Percentiles rank a stretch among this genome's conserved stretches.
Evolutionary conservation across 2,329 filamentous ascomycete species (phyloP).

Genomic region (Talaromyces sp.): DNA sequence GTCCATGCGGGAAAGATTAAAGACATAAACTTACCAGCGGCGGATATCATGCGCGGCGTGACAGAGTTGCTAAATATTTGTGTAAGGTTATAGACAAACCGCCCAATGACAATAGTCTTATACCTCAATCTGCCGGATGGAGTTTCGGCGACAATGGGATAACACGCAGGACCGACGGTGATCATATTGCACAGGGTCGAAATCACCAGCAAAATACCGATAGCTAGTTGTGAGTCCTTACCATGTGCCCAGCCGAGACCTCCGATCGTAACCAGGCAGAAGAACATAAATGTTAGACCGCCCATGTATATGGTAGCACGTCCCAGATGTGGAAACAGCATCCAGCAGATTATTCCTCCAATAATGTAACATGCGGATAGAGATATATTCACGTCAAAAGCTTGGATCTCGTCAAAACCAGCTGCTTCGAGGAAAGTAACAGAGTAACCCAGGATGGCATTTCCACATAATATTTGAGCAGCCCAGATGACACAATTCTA

Average conservation of each 20-base stretch:
- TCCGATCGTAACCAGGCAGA: constrained; percentile 30
- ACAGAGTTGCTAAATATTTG: constrained; percentile 75
- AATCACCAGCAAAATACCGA: constrained; percentile 42
- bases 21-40: constrained; percentile 48
- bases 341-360: constrained; percentile 36
- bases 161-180: constrained; percentile 49
- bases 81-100: constrained; percentile 60
- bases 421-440: constrained; percentile 36
- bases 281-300: constrained; percentile 35
- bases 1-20: neutral
- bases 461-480: constrained; percentile 35
- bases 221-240: constrained; percentile 21
- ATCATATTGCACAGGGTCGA: constrained; percentile 51
- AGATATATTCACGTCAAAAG: constrained; percentile 37
- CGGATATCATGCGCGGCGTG: constrained; percentile 86
- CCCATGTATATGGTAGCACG: constrained; percentile 38
- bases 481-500: constrained; percentile 38
- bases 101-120: constrained; percentile 38
- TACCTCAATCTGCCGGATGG: constrained; percentile 50
- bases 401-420: constrained; percentile 30
- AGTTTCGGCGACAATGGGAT: constrained; percentile 48
- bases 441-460: constrained; percentile 32
- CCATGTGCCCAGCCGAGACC: constrained; percentile 22
- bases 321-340: constrained; percentile 36
- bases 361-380: constrained; percentile 39